Percentiles rank a stretch among this genome's conserved stretches.
These are phyloP conservation scores for Globisporangium ultimum DNA, from an alignment of 352 stramenopile species.

Conservation along the genomic window DNA sequence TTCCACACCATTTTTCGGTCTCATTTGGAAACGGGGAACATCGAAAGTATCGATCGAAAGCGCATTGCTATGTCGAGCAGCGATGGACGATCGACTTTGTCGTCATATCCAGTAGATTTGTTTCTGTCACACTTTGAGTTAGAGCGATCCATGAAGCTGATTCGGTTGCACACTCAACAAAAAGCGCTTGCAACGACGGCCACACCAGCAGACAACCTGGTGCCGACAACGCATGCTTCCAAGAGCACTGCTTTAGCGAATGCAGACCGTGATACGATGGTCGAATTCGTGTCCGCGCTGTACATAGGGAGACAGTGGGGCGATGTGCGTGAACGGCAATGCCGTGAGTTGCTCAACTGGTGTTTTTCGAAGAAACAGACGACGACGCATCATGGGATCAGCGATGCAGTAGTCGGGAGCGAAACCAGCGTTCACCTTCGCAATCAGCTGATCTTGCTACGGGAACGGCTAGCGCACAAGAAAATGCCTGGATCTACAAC, in stretches of 20 bases:
- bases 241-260: not conserved
- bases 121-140: constrained; percentile 43
- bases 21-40: constrained; percentile 14
- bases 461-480: constrained; percentile 15
- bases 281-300: constrained; percentile 24
- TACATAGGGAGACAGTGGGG: constrained; percentile 30
- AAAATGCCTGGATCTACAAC: constrained; percentile 11
- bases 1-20: constrained; percentile 47
- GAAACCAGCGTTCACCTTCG: constrained; percentile 4
- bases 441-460: constrained; percentile 18
- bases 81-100: not conserved
- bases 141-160: constrained; percentile 21
- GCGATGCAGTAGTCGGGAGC: not conserved
- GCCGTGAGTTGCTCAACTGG: constrained; percentile 28
- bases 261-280: constrained; percentile 8
- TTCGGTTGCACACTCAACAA: constrained; percentile 29
- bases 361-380: constrained; percentile 16
- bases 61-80: not conserved
- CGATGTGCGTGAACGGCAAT: constrained; percentile 21
- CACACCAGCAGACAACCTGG: not conserved
- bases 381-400: not conserved
- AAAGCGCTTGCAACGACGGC: constrained; percentile 21
- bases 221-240: not conserved
- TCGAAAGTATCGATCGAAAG: not conserved
- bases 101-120: constrained; percentile 25